Conservation (phyloP, 805 yeast species). For the Candida endomychidarum region DNA sequence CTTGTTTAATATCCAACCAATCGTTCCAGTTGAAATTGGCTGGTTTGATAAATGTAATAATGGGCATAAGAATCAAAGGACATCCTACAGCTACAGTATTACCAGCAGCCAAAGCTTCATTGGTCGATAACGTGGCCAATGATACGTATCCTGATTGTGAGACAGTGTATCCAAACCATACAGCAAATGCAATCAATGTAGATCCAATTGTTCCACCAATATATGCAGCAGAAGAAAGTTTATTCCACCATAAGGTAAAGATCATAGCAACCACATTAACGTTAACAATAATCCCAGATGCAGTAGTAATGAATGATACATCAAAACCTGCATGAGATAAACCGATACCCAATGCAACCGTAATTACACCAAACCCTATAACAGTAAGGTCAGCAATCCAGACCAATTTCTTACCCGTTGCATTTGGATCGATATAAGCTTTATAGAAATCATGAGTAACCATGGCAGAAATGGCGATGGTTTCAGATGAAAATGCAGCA, state of each 20-base stretch:
- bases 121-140: constrained; percentile 16
- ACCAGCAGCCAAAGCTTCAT: constrained; percentile 18
- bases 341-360: constrained; percentile 22
- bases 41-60: constrained; percentile 13
- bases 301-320: constrained; percentile 29
- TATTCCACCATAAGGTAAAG: constrained; percentile 27
- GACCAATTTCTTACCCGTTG: constrained; percentile 25
- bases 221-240: constrained; percentile 35
- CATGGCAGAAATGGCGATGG: constrained; percentile 41
- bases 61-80: constrained; percentile 15
- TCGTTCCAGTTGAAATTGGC: constrained; percentile 16
- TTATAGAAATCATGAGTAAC: constrained; percentile 27
- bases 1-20: constrained; percentile 16
- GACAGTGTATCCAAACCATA: constrained; percentile 30
- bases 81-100: constrained; percentile 16
- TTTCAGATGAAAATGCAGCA: constrained; percentile 42
- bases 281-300: constrained; percentile 22
- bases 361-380: constrained; percentile 22
- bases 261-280: constrained; percentile 26
- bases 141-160: constrained; percentile 13
- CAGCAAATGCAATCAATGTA: constrained; percentile 33
- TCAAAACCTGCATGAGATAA: constrained; percentile 26
- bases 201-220: constrained; percentile 40
- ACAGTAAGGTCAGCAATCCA: constrained; percentile 22
- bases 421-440: constrained; percentile 23